These are phyloP conservation scores for Paracamarosporium sp. DNA, from an alignment of 2,329 filamentous ascomycete species.

Conservation along the genomic window DNA sequence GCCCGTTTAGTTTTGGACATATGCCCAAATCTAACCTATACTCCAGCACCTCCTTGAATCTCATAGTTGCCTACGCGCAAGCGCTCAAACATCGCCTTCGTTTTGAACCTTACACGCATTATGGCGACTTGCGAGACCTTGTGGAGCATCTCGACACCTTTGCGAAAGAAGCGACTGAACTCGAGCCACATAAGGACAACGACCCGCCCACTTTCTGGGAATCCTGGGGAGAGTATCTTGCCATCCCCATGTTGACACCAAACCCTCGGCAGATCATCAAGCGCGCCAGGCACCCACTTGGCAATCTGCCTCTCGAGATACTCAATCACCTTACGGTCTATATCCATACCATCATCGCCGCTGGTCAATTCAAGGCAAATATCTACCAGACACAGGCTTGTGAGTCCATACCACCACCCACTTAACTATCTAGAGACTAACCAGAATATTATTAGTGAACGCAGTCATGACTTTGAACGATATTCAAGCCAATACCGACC, in stretches of 20 bases:
- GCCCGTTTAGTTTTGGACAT: neutral
- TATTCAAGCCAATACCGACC: conserved; percentile 72
- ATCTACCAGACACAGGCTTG: conserved; percentile 65
- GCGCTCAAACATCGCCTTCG: conserved; percentile 82
- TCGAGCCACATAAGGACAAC: conserved; percentile 6
- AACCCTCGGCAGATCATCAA: conserved; percentile 83
- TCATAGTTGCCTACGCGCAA: conserved; percentile 77
- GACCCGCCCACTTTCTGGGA: conserved; percentile 40
- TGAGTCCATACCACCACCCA: conserved; percentile 15
- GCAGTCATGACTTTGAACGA: conserved; percentile 72
- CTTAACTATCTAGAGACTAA: conserved; percentile 30
- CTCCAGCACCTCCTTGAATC: conserved; percentile 70
- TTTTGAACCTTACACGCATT: conserved; percentile 81
- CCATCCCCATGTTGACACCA: conserved; percentile 74
- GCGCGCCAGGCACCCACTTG: conserved; percentile 72
- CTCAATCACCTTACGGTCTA: conserved; percentile 74
- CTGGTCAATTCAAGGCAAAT: conserved; percentile 61
- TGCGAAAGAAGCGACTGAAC: conserved; percentile 57
- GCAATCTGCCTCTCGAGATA: conserved; percentile 83
- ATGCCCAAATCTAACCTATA: neutral
- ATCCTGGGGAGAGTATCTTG: conserved; percentile 72
- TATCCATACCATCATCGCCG: conserved; percentile 65
- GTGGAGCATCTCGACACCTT: conserved; percentile 78
- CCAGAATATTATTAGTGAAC: conserved; percentile 53
- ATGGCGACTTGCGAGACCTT: conserved; percentile 74